These are phyloP conservation scores for Dissophora ornata DNA, from an alignment of 192 early-diverging fungal genomes.

Conservation along the genomic window DNA sequence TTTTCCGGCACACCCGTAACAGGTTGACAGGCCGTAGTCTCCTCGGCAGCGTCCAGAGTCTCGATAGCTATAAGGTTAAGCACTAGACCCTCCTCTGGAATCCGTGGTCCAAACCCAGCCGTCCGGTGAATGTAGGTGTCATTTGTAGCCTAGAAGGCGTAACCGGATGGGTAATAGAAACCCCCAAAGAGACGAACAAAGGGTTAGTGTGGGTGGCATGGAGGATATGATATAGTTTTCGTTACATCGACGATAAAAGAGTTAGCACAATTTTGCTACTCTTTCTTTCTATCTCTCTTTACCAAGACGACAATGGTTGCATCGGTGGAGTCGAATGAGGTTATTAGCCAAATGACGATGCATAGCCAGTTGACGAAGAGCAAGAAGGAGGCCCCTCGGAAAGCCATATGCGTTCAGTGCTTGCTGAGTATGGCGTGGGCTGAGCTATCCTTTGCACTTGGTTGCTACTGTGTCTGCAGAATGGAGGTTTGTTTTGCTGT, in stretches of 20 bases:
- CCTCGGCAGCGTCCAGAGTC: constrained; percentile 58
- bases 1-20: constrained; percentile 51
- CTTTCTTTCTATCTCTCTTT: not conserved
- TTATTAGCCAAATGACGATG: constrained; percentile 35
- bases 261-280: no score
- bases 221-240: no score
- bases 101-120: constrained; percentile 87
- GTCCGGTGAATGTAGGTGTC: constrained; percentile 69
- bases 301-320: constrained; percentile 42
- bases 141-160: constrained; percentile 66
- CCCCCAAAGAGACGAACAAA: no score
- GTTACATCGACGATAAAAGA: no score
- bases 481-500: no score
- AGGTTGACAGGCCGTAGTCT: constrained; percentile 67
- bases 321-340: constrained; percentile 45
- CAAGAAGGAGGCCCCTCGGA: constrained; percentile 33
- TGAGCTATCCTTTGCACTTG: no score
- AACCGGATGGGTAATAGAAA: no score
- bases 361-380: constrained; percentile 46
- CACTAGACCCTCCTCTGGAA: constrained; percentile 74
- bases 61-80: constrained; percentile 73
- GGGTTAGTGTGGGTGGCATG: no score
- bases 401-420: constrained; percentile 27
- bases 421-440: no score
- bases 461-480: not conserved